Conservation (phyloP, 2,329 filamentous ascomycete species). For the Rhexocercosporidium sp. region DNA sequence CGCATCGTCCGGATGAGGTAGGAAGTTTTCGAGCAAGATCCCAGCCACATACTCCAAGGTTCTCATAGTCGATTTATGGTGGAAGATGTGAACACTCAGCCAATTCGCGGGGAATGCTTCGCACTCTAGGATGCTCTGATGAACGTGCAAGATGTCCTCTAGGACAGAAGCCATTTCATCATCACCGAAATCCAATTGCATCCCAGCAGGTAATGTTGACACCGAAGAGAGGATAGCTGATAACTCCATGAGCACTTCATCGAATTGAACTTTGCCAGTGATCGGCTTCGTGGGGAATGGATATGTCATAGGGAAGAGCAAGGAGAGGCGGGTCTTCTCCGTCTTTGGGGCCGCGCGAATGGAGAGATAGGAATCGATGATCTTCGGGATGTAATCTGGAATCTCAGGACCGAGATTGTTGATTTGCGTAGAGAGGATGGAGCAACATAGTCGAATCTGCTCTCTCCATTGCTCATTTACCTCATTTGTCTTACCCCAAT, state of each 20-base stretch:
- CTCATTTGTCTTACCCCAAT: constrained; percentile 80
- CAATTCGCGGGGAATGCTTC: constrained; percentile 89
- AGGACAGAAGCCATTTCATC: constrained; percentile 77
- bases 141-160: constrained; percentile 79
- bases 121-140: constrained; percentile 87
- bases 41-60: constrained; percentile 82
- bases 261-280: constrained; percentile 65
- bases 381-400: constrained; percentile 87
- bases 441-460: constrained; percentile 91
- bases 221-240: constrained; percentile 85
- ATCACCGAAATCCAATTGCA: constrained; percentile 76
- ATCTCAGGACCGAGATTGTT: constrained; percentile 79
- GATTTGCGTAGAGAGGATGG: constrained; percentile 86
- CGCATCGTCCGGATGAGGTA: constrained; percentile 91
- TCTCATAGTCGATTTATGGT: constrained; percentile 88
- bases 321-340: constrained; percentile 72
- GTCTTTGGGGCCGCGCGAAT: constrained; percentile 64
- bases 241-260: constrained; percentile 87
- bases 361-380: constrained; percentile 85
- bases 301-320: constrained; percentile 88
- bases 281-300: constrained; percentile 82
- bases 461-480: constrained; percentile 89
- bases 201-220: constrained; percentile 73
- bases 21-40: constrained; percentile 80
- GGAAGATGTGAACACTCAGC: constrained; percentile 92